These are phyloP conservation scores for Drosera spatulata DNA, from an alignment of 179 eudicot genomes.

Conservation along the genomic window DNA sequence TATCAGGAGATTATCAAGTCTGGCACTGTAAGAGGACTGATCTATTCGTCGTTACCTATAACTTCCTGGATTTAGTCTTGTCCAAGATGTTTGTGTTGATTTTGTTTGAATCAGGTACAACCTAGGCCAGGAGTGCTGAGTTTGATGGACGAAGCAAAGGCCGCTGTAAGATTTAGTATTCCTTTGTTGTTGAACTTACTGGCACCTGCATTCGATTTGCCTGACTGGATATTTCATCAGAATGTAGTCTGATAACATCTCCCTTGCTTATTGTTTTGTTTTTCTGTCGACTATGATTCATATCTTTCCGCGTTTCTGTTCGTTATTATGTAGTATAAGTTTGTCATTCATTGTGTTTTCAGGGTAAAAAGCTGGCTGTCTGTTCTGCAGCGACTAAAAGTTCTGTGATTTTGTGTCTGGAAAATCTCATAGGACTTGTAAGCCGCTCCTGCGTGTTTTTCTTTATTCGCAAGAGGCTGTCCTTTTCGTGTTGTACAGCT, in stretches of 20 bases:
- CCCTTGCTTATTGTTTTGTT: too few relatives aligned
- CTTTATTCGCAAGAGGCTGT: not conserved
- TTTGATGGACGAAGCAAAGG: conserved; percentile 96
- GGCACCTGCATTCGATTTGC: too few relatives aligned
- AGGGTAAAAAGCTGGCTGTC: conserved; percentile 91
- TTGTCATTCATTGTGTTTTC: conserved; percentile 2
- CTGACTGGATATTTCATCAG: too few relatives aligned
- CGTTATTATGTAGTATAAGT: not conserved
- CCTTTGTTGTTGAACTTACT: conserved; percentile 1
- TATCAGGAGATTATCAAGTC: conserved; percentile 91
- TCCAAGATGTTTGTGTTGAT: not conserved
- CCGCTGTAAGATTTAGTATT: conserved; percentile 45
- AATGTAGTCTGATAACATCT: too few relatives aligned
- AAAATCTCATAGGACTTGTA: conserved; percentile 88
- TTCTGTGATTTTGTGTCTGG: conserved; percentile 85
- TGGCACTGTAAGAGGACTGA: conserved; percentile 63
- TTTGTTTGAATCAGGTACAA: conserved; percentile 49
- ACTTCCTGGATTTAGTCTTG: not conserved
- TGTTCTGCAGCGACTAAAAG: conserved; percentile 99
- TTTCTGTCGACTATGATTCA: too few relatives aligned
- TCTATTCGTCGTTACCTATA: not conserved
- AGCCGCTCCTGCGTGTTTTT: conserved; percentile 6
- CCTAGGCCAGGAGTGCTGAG: conserved; percentile 93
- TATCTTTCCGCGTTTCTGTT: too few relatives aligned
- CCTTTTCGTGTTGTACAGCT: not conserved